phyloP scores from a whole-genome alignment of 1,284 basidiomycete species.

The Marasmius oreades region DNA sequence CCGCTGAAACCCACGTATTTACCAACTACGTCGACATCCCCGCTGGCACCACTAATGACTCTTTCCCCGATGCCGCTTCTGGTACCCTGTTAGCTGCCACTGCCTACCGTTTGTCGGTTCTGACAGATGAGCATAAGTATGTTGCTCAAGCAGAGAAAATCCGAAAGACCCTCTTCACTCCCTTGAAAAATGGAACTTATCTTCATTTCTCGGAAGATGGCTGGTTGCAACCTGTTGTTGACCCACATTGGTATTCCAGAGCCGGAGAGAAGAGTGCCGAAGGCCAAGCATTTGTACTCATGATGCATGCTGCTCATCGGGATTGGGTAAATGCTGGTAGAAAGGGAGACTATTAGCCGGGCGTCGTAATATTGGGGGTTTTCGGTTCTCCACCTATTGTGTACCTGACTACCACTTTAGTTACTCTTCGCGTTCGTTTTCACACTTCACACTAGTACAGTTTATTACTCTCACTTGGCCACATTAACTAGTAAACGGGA shows the following conservation, averaged over 20 bases:
- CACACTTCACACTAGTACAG: no score
- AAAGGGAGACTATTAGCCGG: constrained; percentile 36
- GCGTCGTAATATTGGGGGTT: no score
- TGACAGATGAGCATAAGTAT: constrained; percentile 46
- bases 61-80: constrained; percentile 73
- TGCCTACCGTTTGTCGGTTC: constrained; percentile 64
- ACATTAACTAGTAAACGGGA: no score
- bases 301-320: constrained; percentile 67
- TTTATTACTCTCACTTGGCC: no score
- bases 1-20: constrained; percentile 55
- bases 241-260: constrained; percentile 54
- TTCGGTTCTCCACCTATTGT: no score
- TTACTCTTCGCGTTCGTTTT: no score
- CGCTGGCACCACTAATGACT: constrained; percentile 38
- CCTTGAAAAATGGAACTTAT: constrained; percentile 13
- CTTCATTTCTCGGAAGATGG: constrained; percentile 51
- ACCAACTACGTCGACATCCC: constrained; percentile 61
- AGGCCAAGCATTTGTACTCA: constrained; percentile 68
- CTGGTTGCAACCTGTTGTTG: constrained; percentile 69
- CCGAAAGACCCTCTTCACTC: constrained; percentile 45
- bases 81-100: constrained; percentile 76
- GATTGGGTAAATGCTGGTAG: constrained; percentile 62
- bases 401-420: no score
- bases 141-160: constrained; percentile 55
- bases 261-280: constrained; percentile 53